Conservation (phyloP, 345 rosid species). For the Rubroshorea leprosula region DNA sequence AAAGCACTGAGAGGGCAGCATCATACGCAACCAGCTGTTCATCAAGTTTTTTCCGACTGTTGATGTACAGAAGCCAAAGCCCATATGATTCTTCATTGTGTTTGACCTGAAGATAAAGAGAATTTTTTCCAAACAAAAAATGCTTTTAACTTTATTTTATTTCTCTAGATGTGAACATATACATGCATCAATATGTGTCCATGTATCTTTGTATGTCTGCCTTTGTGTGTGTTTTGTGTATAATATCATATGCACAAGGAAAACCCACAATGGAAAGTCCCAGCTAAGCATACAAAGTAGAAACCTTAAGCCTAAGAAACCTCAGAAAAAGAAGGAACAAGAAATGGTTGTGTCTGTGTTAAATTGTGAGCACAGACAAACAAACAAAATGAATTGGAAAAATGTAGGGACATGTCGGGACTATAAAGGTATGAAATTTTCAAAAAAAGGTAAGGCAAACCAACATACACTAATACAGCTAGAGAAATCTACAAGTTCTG, state of each 20-base stretch:
- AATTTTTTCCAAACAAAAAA: conserved; percentile 34
- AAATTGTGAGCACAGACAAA: too few species aligned
- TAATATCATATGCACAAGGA: too few species aligned
- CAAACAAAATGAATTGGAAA: neutral
- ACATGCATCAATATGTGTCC: too few species aligned
- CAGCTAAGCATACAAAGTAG: neutral
- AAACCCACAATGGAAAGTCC: too few species aligned
- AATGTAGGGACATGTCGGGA: conserved; percentile 1
- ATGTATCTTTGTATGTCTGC: conserved; percentile 8
- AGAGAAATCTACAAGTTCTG: neutral
- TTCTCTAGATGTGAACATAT: conserved; percentile 9
- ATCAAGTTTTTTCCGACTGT: conserved; percentile 63
- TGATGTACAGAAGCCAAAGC: conserved; percentile 86
- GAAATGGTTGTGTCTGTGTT: neutral
- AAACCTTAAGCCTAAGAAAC: too few species aligned
- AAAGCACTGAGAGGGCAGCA: conserved; percentile 60
- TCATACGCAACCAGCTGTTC: conserved; percentile 69
- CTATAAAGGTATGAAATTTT: conserved; percentile 2
- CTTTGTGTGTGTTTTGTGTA: neutral
- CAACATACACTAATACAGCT: too few species aligned
- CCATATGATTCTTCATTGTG: conserved; percentile 58
- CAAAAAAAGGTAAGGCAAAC: neutral
- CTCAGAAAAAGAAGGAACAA: conserved; percentile 4
- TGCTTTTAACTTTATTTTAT: conserved; percentile 20
- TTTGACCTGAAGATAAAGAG: conserved; percentile 60